Percentiles rank a stretch among this genome's conserved stretches.
Conservation (phyloP, 768 basidiomycete species). For the Tubosaeta sp. region DNA sequence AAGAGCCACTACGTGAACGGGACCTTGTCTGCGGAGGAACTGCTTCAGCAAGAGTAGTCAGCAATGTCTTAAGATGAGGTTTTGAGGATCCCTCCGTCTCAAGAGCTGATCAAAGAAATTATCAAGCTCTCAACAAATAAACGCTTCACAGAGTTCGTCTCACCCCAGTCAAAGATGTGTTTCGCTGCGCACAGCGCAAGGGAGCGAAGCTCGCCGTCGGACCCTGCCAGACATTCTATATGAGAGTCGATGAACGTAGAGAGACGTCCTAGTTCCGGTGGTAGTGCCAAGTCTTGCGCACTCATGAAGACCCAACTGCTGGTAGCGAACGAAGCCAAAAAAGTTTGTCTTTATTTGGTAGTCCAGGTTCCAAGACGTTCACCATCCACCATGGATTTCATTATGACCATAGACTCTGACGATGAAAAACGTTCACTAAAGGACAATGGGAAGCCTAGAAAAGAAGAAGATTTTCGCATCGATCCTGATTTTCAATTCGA, state of each 20-base stretch:
- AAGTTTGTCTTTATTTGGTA: constrained; percentile 21
- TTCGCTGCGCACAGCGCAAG: constrained; percentile 68
- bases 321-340: background rate
- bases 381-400: constrained; percentile 48
- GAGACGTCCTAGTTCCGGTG: constrained; percentile 44
- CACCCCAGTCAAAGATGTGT: constrained; percentile 73
- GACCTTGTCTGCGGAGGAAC: constrained; percentile 75
- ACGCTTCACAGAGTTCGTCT: constrained; percentile 20
- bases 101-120: constrained; percentile 44
- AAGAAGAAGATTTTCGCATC: constrained; percentile 56
- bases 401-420: constrained; percentile 84
- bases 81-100: constrained; percentile 62
- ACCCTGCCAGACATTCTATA: constrained; percentile 52
- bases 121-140: background rate
- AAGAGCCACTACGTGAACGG: constrained; percentile 40
- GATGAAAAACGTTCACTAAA: constrained; percentile 44
- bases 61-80: constrained; percentile 58
- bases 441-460: constrained; percentile 18
- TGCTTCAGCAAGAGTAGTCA: constrained; percentile 63
- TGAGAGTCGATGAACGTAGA: constrained; percentile 51
- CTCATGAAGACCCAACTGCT: constrained; percentile 9
- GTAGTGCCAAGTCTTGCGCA: constrained; percentile 23
- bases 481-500: constrained; percentile 86
- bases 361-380: background rate
- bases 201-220: constrained; percentile 48